Evolutionary conservation across 2,329 filamentous ascomycete genomes (phyloP).

Genomic region (Emydomyces testavorans): DNA sequence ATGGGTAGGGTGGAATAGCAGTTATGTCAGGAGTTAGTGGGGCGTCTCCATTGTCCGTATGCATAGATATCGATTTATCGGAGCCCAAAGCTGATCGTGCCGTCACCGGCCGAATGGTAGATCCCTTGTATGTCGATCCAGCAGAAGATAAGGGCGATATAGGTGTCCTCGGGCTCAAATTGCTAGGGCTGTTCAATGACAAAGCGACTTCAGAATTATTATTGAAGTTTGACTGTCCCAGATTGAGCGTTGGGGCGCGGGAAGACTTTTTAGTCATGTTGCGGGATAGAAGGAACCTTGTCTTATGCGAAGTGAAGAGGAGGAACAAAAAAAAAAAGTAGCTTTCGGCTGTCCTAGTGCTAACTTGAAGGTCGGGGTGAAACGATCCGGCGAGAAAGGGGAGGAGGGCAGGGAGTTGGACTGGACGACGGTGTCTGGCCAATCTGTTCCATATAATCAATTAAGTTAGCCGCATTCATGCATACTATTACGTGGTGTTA

Average conservation of each 20-base stretch:
- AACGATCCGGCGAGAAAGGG: constrained; percentile 2
- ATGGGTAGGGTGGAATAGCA: constrained; percentile 36
- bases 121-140: constrained; percentile 12
- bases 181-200: constrained; percentile 11
- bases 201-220: constrained; percentile 1
- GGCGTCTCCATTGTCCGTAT: constrained; percentile 16
- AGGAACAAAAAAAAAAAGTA: neutral
- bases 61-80: too few relatives aligned
- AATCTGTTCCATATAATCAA: constrained; percentile 7
- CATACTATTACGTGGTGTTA: neutral
- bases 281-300: constrained; percentile 1
- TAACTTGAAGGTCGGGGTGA: constrained; percentile 2
- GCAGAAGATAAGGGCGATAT: constrained; percentile 15
- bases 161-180: constrained; percentile 10
- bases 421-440: neutral
- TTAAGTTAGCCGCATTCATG: constrained; percentile 9
- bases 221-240: constrained; percentile 15
- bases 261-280: constrained; percentile 17
- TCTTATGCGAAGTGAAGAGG: constrained; percentile 2
- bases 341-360: neutral
- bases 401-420: neutral
- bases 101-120: constrained; percentile 34
- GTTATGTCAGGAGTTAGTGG: constrained; percentile 35
- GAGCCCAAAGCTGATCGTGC: constrained; percentile 10
- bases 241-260: constrained; percentile 12